Base-by-base conservation (phyloP, 1,284 basidiomycete genomes). In the Tilletia indica region DNA sequence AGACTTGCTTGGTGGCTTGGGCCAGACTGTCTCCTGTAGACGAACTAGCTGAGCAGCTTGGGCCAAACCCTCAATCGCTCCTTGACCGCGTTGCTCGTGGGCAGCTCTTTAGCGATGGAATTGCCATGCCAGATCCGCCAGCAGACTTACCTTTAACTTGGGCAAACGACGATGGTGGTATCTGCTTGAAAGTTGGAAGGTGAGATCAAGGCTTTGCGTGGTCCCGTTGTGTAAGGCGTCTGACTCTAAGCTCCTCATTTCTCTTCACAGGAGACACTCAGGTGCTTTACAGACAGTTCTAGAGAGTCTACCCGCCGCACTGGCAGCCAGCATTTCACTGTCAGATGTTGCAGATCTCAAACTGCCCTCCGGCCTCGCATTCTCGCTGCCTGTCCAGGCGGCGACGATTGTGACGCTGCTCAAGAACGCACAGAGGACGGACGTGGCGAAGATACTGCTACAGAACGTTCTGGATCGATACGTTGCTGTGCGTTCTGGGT, bases 1-100 rank as follows among this genome's bases (percentile, higher is more conserved):
- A 73, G 19, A 72, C 76, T 14, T 70, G 78, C 34, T 71, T 82
- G 38, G 68, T 70, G 25, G 80, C 77, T 1, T 83, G 77, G 79
- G 49, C 76, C 2, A 72, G 79, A 0, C 74, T 83, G 3, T 76
- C 72, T 8, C 72, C 78, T 4, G 75, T 71, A 12, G 48, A 72
- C 12, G 72, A 74, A 8, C 73, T 73, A 1, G 74, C 68, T 0
- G 16, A 63, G 0, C 68, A 68, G 8, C 34, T 80, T 3, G 72
- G 9, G 16, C 45, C 21, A 68, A 72, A 11, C 69, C 78, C 25
- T 12, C 19, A 25, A 3, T 54, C 51, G n/a, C 19, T 54, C 51
- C 51, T 54, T 9, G 51, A 54, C 16, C 51, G 16, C 2, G 19
- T 54, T 19, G 21, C 19, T 19, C 11, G 51, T n/a, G 51, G 51